Conservation (phyloP, 192 early-diverging fungal species). For the Podila epicladia region DNA sequence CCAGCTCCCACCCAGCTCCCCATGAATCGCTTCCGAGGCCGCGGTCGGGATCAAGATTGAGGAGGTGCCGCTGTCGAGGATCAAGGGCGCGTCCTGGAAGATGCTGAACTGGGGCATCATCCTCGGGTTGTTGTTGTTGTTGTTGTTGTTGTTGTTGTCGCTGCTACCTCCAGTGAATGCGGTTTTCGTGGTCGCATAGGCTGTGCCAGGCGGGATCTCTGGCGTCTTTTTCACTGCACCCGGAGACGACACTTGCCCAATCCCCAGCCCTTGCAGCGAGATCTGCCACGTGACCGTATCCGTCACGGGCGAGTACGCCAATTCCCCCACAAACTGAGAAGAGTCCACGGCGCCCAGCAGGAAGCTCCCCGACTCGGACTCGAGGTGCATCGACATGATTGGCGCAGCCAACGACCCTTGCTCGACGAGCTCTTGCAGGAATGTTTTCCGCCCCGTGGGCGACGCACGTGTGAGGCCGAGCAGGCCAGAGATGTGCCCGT, state of each 20-base stretch:
- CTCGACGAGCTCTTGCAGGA: slow-evolving; percentile 26
- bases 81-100: slow-evolving; percentile 26
- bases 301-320: slow-evolving; percentile 29
- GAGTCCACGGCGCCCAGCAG: slow-evolving; percentile 24
- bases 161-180: neutral
- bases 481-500: slow-evolving; percentile 27
- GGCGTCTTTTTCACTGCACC: neutral
- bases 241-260: neutral
- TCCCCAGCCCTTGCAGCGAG: slow-evolving; percentile 21
- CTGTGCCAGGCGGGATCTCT: neutral
- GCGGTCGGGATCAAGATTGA: slow-evolving; percentile 28
- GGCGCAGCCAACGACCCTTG: slow-evolving; percentile 19
- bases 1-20: slow-evolving; percentile 17
- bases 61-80: slow-evolving; percentile 36
- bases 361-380: slow-evolving; percentile 9
- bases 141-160: neutral
- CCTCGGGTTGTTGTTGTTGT: neutral
- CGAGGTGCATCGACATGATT: slow-evolving; percentile 24
- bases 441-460: slow-evolving; percentile 26
- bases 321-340: slow-evolving; percentile 10
- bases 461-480: slow-evolving; percentile 21
- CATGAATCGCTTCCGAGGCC: slow-evolving; percentile 23
- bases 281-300: slow-evolving; percentile 35
- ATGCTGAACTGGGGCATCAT: slow-evolving; percentile 2
- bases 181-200: neutral